A percentile compares a stretch with the other conserved stretches of the same genome.
Conservation (phyloP, 345 rosid species). For the Stellera chamaejasme region DNA sequence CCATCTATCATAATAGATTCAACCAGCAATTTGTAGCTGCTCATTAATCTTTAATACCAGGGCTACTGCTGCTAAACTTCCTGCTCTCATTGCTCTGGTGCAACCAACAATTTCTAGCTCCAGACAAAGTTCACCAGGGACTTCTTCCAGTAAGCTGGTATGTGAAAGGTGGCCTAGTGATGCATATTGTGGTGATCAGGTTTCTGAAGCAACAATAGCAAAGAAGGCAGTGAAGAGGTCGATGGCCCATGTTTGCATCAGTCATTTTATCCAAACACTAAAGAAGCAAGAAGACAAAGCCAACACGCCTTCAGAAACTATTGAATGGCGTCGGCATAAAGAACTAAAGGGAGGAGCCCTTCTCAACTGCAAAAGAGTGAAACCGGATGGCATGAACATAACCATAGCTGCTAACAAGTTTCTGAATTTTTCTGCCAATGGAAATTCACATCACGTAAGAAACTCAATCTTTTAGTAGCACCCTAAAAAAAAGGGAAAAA, state of each 20-base stretch:
- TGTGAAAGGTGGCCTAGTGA: slow-evolving; percentile 5
- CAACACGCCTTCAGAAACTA: slow-evolving; percentile 11
- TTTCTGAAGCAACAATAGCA: slow-evolving; percentile 14
- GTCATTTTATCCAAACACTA: slow-evolving; percentile 42
- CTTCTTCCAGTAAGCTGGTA: slow-evolving; percentile 32
- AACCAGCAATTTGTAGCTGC: slow-evolving; percentile 6
- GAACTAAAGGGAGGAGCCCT: slow-evolving; percentile 25
- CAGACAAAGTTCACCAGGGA: slow-evolving; percentile 22
- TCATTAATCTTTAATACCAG: slow-evolving; percentile 23
- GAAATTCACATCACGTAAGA: slow-evolving; percentile 20
- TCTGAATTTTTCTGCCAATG: slow-evolving; percentile 9
- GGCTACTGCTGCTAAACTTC: slow-evolving; percentile 33
- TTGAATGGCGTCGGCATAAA: slow-evolving; percentile 25
- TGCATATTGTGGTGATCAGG: slow-evolving; percentile 23
- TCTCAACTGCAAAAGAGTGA: slow-evolving; percentile 14
- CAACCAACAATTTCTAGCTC: slow-evolving; percentile 28
- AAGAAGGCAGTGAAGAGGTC: slow-evolving; percentile 44
- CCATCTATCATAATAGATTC: neutral
- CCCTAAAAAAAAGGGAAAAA: neutral
- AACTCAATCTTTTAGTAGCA: slow-evolving; percentile 14
- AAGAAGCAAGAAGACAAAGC: slow-evolving; percentile 29
- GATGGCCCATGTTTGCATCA: slow-evolving; percentile 56
- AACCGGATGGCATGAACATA: slow-evolving; percentile 18
- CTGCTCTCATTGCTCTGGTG: slow-evolving; percentile 55
- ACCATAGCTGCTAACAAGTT: slow-evolving; percentile 5